phyloP scores from a whole-genome alignment of 164 flowering plant species.

The Litsea cubeba region DNA sequence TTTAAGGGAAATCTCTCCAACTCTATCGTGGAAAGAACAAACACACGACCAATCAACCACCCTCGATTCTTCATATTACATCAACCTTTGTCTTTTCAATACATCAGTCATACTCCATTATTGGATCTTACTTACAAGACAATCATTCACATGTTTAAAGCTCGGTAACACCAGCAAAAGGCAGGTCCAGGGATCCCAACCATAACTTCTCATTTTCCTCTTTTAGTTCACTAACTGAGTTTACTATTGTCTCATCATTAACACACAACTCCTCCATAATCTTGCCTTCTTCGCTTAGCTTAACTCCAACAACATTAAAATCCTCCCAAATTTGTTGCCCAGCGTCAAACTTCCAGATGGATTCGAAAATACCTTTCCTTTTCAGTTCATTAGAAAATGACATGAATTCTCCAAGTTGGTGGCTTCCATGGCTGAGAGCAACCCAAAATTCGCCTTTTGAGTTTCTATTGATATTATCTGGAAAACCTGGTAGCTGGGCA shows the following conservation, averaged over 20 bases:
- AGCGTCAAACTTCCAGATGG: not conserved
- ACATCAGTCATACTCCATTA: no score
- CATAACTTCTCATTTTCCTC: slow-evolving; percentile 45
- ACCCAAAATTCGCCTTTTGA: slow-evolving; percentile 20
- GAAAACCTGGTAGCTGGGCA: slow-evolving; percentile 13
- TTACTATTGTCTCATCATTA: slow-evolving; percentile 6
- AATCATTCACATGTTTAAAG: no score
- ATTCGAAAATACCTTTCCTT: not conserved
- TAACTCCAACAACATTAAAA: not conserved
- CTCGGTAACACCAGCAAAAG: slow-evolving; percentile 18
- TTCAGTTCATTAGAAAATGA: not conserved
- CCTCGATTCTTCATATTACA: no score
- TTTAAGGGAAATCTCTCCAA: no score
- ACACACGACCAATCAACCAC: no score
- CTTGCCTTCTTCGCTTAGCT: slow-evolving; percentile 31
- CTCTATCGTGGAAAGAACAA: no score
- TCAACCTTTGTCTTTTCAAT: no score
- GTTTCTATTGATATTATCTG: slow-evolving; percentile 24
- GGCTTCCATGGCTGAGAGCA: not conserved
- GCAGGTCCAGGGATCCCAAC: slow-evolving; percentile 51
- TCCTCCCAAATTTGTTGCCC: not conserved
- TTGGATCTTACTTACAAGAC: no score
- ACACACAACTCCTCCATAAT: slow-evolving; percentile 23
- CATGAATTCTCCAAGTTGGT: not conserved
- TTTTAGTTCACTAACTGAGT: slow-evolving; percentile 41